Evolutionary conservation across 1,139 yeast genomes (phyloP).

Genomic region (Nakaseomyces kungkrabaensis): DNA sequence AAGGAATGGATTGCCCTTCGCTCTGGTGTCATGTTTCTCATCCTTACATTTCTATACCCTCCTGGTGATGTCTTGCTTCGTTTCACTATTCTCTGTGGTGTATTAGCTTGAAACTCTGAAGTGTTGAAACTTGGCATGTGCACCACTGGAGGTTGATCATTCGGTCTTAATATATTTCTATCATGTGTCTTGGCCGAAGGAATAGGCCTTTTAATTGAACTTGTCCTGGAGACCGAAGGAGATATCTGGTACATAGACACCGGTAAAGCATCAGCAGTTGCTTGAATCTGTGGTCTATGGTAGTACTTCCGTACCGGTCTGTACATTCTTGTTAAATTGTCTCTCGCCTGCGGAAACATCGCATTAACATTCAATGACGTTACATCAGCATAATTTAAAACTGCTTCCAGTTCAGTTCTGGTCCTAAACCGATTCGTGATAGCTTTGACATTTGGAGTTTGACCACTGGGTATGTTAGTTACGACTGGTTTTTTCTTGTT

Average conservation of each 20-base stretch:
- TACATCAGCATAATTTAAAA: conserved; percentile 2
- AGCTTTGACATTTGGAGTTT: background rate
- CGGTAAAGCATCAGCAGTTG: background rate
- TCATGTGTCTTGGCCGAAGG: background rate
- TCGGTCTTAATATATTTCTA: background rate
- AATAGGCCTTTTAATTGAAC: background rate
- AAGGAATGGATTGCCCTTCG: conserved; percentile 7
- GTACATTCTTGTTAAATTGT: background rate
- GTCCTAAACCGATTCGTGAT: background rate
- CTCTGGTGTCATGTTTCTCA: background rate
- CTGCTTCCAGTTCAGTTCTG: conserved; percentile 3
- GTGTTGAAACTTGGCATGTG: background rate
- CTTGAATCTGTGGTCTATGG: background rate
- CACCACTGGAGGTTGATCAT: background rate
- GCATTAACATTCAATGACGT: background rate
- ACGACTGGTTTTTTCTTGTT: background rate
- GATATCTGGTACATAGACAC: background rate
- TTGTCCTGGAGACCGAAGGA: background rate
- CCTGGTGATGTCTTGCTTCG: conserved; percentile 4
- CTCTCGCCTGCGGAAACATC: conserved; percentile 1
- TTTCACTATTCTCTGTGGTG: background rate
- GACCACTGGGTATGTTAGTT: background rate
- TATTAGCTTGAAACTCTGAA: background rate
- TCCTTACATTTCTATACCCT: background rate
- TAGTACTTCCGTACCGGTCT: background rate